Evolutionary conservation across 371 early-diverging fungal species (phyloP), one percentile per base, ranked within the genome.

Genomic region (Sporodiniella umbellata): DNA sequence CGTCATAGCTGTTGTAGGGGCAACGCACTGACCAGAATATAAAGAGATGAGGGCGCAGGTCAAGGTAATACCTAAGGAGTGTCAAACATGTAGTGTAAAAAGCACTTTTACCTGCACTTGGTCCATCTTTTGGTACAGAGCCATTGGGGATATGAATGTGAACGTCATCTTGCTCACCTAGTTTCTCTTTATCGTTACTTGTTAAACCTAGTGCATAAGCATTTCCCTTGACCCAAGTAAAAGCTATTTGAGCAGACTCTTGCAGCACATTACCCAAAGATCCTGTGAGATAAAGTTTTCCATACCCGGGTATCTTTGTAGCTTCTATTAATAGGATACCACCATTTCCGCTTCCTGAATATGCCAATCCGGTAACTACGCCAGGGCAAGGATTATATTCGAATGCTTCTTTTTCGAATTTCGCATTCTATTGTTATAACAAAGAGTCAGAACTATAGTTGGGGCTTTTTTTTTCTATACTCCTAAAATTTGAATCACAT

Each of bases 131-230:
- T 0, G 89, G 86, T 1, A 80, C 80, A 11, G 89, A 86, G 3
- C 93, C 94, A 23, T 79, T 73, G 2, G 94, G 94, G 45, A 92
- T 75, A 61, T 94, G 94, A 19, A 94, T 81, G 59, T 94, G 93
- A 12, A 92, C 74, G 68, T 91, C 91, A 33, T 53, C 54, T 7
- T 53, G 12, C 37, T 42, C 50, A n/a, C 33, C 42, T 47, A 46
- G 4, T 68, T 57, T 33, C 68, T 76, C 50, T 79, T 59, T 25
- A 76, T 54, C 19, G 64, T 63, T 11, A 37, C 56, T 31, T 44
- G 51, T 43, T 43, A 88, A 53, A 1, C 81, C 78, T 2, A 90
- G 64, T 12, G 61, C 56, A 40, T 65, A 61, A 0, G 87, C 85
- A 62, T 90, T 84, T 6, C 85, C 62, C 40, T 87, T 83, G 17